These are phyloP conservation scores for Westerdykella sp. DNA, from an alignment of 2,329 filamentous ascomycete genomes.

Conservation along the genomic window DNA sequence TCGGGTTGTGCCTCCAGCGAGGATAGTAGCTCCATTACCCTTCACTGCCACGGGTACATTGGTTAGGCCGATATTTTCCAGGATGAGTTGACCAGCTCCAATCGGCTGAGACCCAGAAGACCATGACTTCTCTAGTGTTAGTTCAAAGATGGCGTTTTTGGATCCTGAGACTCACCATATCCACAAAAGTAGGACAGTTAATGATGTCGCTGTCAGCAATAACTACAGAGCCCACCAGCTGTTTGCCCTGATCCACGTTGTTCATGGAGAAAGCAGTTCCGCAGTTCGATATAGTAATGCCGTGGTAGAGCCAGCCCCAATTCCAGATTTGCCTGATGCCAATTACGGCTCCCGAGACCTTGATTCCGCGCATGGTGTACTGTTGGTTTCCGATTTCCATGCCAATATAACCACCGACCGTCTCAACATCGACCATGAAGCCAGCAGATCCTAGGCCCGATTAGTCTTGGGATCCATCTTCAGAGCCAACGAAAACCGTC, in stretches of 20 bases:
- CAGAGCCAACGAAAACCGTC: neutral
- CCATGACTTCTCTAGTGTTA: constrained; percentile 22
- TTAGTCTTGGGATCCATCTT: neutral
- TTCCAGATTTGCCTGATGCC: constrained; percentile 56
- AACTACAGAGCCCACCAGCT: constrained; percentile 50
- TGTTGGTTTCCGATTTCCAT: constrained; percentile 45
- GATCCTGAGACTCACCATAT: constrained; percentile 34
- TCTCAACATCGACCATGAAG: constrained; percentile 43
- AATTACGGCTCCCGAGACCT: constrained; percentile 47
- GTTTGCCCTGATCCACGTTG: constrained; percentile 20
- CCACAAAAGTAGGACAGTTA: constrained; percentile 46
- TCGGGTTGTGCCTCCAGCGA: constrained; percentile 29
- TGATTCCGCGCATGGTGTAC: constrained; percentile 55
- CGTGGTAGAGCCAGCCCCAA: constrained; percentile 54
- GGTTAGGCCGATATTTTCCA: constrained; percentile 48
- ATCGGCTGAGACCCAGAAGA: constrained; percentile 33
- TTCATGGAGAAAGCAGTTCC: constrained; percentile 49
- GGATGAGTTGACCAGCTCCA: constrained; percentile 46
- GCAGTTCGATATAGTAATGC: constrained; percentile 49
- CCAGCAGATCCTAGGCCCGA: constrained; percentile 37
- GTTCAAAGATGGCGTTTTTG: constrained; percentile 14
- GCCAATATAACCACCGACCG: constrained; percentile 40
- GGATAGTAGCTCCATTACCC: constrained; percentile 22
- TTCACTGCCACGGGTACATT: constrained; percentile 32
- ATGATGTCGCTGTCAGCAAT: constrained; percentile 52